Evolutionary conservation across 78 protist species (phyloP), one percentile per base, ranked within the genome.

Genomic region (Planoprotostelium fungivorum): DNA sequence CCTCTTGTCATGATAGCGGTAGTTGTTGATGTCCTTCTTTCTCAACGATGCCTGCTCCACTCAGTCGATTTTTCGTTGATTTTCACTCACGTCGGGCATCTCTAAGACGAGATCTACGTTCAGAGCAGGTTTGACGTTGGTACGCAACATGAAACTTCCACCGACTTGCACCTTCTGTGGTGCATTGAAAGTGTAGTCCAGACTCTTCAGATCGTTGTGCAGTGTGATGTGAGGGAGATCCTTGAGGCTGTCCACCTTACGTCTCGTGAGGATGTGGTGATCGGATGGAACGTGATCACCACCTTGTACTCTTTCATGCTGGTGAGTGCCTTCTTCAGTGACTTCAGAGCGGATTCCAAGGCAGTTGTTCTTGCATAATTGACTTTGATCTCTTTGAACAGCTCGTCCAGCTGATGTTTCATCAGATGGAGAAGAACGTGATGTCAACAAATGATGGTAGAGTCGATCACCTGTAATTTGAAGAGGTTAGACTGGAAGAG

Each of bases 401-500:
- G 84, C 37, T 92, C 94, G 0, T 29, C 51, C 35, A 88, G 35
- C 89, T 88, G 23, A 16, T 31, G 35, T 37, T 35, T 38, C 34
- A 10, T 1, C 0, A 37, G 31, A 88, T 88, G 16, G 38, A 88
- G 63, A 88, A 16, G 34, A 1, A 1, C 0, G 5, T 37, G 38
- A 34, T 36, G 29, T 88, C 89, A 83, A 38, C 23, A 28, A 34
- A 88, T 38, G 84, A 10, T 29, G 1, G 36, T 28, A 9, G 35
- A 38, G 89, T 10, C 9, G 29, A 36, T 39, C 34, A 92, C 85
- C 88, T 92, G 94, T 31, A 92, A 37, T 85, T 92, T 84, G 87
- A 92, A 92, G 29, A 92, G 85, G 85, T 92, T 92, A 0, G 94
- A 92, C 37, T 92, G 89, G 37, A 86, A 92, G 29, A 92, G 88